These are phyloP conservation scores for Ceratobasidium sp. DNA, from an alignment of 1,284 basidiomycete genomes.

Conservation along the genomic window DNA sequence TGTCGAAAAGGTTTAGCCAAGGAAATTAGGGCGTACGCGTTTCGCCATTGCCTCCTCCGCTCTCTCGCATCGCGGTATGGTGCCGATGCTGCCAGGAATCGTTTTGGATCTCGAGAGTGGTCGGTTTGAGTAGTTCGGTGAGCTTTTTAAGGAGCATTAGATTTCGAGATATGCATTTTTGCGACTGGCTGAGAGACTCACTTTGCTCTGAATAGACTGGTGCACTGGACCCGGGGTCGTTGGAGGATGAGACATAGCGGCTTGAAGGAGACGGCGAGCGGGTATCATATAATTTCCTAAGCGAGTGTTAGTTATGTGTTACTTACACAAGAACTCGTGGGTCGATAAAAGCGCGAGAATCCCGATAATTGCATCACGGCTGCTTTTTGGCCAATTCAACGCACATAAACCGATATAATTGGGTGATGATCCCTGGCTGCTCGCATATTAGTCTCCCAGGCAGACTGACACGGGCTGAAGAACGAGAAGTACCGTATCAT, in stretches of 20 bases:
- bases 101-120: conserved; percentile 73
- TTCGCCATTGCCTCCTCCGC: conserved; percentile 72
- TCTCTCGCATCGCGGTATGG: conserved; percentile 79
- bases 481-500: too few relatives aligned
- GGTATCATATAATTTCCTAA: conserved; percentile 26
- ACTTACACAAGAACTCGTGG: too few relatives aligned
- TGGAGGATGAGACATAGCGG: conserved; percentile 31
- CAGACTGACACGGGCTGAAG: too few relatives aligned
- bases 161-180: not conserved
- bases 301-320: not conserved
- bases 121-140: conserved; percentile 69
- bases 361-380: too few relatives aligned
- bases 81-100: conserved; percentile 84
- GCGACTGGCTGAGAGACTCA: conserved; percentile 52
- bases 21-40: conserved; percentile 70
- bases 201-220: conserved; percentile 69
- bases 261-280: conserved; percentile 27
- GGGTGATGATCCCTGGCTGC: too few relatives aligned
- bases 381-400: too few relatives aligned
- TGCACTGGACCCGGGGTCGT: conserved; percentile 62
- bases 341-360: too few relatives aligned
- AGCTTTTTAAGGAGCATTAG: conserved; percentile 62
- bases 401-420: too few relatives aligned
- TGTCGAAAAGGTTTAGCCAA: conserved; percentile 8
- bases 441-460: too few relatives aligned